Evolutionary conservation across 805 yeast species (phyloP).

Genomic region (Wickerhamiella dianesei): DNA sequence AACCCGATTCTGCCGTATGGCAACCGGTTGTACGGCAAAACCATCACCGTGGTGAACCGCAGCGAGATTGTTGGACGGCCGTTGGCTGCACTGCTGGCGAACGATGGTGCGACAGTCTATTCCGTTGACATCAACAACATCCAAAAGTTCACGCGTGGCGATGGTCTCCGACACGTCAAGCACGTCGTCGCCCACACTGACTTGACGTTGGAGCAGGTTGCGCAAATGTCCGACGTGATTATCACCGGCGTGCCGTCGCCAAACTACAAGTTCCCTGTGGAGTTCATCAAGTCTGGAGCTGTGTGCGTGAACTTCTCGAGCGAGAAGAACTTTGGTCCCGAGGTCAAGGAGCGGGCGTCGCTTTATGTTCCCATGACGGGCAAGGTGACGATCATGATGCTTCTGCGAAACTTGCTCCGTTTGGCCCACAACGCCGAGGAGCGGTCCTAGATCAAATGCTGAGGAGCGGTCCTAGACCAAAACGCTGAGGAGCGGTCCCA

Average conservation of each 20-base stretch:
- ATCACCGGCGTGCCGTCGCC: slow-evolving; percentile 92
- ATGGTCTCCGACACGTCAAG: slow-evolving; percentile 64
- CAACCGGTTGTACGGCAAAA: slow-evolving; percentile 84
- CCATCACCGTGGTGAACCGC: slow-evolving; percentile 78
- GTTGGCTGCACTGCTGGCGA: slow-evolving; percentile 85
- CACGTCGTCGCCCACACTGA: slow-evolving; percentile 62
- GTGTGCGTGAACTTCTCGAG: slow-evolving; percentile 83
- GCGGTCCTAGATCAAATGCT: background rate
- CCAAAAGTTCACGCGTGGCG: slow-evolving; percentile 89
- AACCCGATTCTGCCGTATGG: slow-evolving; percentile 74
- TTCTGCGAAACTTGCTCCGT: slow-evolving; percentile 75
- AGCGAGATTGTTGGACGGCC: slow-evolving; percentile 98
- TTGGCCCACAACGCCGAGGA: slow-evolving; percentile 50
- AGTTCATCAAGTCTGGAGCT: slow-evolving; percentile 72
- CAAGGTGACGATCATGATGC: slow-evolving; percentile 91
- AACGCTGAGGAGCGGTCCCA: slow-evolving; percentile 32
- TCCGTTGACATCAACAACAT: slow-evolving; percentile 80
- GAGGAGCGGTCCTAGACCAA: slow-evolving; percentile 35
- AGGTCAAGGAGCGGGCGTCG: slow-evolving; percentile 75
- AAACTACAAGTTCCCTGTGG: slow-evolving; percentile 72
- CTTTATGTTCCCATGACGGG: slow-evolving; percentile 92
- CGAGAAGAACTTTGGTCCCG: slow-evolving; percentile 66
- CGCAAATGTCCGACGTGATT: slow-evolving; percentile 71
- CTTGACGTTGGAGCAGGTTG: slow-evolving; percentile 45
- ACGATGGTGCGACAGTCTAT: slow-evolving; percentile 93